Base-by-base conservation (phyloP, 208 protist genomes). In the Wallacemonas collosoma region DNA sequence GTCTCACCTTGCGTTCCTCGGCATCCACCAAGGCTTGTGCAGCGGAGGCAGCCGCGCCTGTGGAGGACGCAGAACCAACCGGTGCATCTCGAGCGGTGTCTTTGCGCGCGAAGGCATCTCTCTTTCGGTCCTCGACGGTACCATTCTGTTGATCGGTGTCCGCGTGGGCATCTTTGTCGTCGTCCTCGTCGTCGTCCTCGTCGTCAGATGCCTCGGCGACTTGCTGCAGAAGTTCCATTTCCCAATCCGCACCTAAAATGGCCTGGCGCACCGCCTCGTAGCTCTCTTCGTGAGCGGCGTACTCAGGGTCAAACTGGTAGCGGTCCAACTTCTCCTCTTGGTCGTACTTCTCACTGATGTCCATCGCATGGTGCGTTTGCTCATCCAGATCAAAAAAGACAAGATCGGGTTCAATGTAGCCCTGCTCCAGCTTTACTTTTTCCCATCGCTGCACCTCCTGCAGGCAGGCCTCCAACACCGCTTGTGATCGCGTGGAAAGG, bases 381-480 rank as follows among this genome's bases (percentile, higher is more conserved):
- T 97, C 96, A 11, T 90, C 84, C 39, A 91, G 82, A 15, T 99
- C 98, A 12, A 99, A 98, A 4, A 99, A 71, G 14, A 98, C 79
- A 2, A 98, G 88, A 9, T 91, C 75, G 2, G 80, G 70, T 0
- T 91, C 82, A 5, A 99, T 90, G 1, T 95, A 77, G 71, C 81
- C 76, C 41, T 87, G 79, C 2, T 82, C 79, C 56, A 98, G 93
- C 65, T 91, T 89, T 2, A 76, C 75, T 63, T 94, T 96, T 57
- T 96, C 89, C 89, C 91, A 96, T 55, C 79, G 65, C 71, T 91
- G 87, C 67, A 97, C 87, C 17, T 98, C 85, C 66, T 86, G 83
- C 50, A 99, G 95, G 40, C 98, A 95, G 12, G 84, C 76, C 79
- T 99, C 98, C 53, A 99, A 95, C 72, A 99, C 92, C 63, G 99